Conservation (phyloP, 2,329 filamentous ascomycete genomes). For the Stagonosporopsis tanaceti region DNA sequence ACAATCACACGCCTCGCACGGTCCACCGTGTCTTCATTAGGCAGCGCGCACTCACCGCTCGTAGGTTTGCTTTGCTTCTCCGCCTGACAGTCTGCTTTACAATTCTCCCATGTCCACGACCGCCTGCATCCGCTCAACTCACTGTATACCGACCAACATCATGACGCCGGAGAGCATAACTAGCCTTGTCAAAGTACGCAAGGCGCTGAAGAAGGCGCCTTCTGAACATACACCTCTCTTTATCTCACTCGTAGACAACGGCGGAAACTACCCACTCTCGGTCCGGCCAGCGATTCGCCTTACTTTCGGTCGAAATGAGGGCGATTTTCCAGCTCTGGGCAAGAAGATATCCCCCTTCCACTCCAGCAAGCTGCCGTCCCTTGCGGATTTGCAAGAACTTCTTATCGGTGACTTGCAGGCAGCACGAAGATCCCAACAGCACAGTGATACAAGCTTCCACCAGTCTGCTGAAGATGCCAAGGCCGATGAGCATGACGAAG, state of each 20-base stretch:
- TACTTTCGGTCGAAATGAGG: slow-evolving; percentile 4
- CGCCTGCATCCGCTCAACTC: neutral
- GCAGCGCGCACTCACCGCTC: neutral
- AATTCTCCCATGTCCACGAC: neutral
- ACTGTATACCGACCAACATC: neutral
- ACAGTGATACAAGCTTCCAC: neutral
- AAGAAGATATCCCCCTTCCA: slow-evolving; percentile 22
- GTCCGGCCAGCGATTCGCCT: neutral
- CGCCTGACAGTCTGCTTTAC: no score
- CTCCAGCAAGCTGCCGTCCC: slow-evolving; percentile 5
- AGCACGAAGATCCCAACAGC: neutral
- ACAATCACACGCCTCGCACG: neutral
- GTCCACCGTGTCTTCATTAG: neutral
- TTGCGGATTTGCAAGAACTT: slow-evolving; percentile 16
- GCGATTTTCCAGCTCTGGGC: slow-evolving; percentile 20
- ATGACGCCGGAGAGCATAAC: slow-evolving; percentile 4
- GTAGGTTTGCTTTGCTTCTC: neutral
- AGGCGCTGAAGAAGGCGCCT: slow-evolving; percentile 4
- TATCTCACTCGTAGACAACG: slow-evolving; percentile 18
- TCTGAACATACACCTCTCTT: slow-evolving; percentile 18
- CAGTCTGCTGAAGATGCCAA: neutral
- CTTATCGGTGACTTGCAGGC: slow-evolving; percentile 1
- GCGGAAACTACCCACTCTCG: slow-evolving; percentile 12
- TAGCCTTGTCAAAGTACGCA: slow-evolving; percentile 11
- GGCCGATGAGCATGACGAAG: neutral